Evolutionary conservation across 306 rosid species (phyloP), one percentile per base, ranked within the genome.

Genomic region (Pyrus bretschneideri): DNA sequence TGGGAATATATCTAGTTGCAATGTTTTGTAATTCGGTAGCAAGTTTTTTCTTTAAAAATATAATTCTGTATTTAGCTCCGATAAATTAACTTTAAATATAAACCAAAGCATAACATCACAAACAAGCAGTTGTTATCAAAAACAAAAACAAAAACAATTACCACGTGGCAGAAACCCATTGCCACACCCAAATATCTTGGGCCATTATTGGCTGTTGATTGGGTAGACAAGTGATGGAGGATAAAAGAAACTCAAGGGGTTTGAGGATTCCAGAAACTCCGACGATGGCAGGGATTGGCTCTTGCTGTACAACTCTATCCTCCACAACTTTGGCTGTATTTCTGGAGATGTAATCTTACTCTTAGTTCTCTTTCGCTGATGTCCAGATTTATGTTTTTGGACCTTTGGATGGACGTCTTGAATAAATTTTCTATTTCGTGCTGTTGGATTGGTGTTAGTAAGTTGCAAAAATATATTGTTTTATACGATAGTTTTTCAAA

Each of bases 131-230:
- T 35, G 40, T 6, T 35, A 5, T 5, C 1, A 6, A 35, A 35
- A 35, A 23, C 23, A 23, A 6, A 31, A 6, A 35, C 1, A 35
- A 35, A 6, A 30, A 65, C 6, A 11, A 8, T 45, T 79, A 25
- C 81, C 83, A 92, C 90, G 87, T 83, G 97, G 90, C 89, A 70
- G 65, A 27, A 78, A 67, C 60, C 80, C 73, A 90, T 90, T 92
- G 90, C 77, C 72, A 76, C 54, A 80, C 59, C 83, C 67, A 84
- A 85, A 92, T 92, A 85, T 80, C 91, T 73, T 76, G 89, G 91
- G 78, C 89, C 90, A 76, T 9, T 49, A 64, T 5, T 69, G 87
- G 86, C 78, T 69, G 69, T 52, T 35, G 35, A 73, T 74, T 61
- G 35, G 25, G 60, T 25, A 22, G 13, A 55, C 25, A 25, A 27